These are phyloP conservation scores for Anthracocystis setariae DNA, from an alignment of 1,284 basidiomycete genomes.

Conservation along the genomic window DNA sequence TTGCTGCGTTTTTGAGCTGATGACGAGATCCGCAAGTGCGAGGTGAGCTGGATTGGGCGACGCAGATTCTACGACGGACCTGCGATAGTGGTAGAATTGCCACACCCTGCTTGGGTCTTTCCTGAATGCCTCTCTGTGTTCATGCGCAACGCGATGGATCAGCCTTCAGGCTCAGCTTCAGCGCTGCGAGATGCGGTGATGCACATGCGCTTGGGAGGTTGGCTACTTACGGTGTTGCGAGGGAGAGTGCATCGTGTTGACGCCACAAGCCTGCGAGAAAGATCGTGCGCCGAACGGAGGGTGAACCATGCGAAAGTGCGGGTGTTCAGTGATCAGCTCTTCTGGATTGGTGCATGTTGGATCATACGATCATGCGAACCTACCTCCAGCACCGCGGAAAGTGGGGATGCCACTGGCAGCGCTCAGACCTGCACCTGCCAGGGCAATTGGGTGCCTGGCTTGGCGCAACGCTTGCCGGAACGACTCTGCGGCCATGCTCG, in stretches of 20 bases:
- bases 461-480: conserved; percentile 66
- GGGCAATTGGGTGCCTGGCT: conserved; percentile 72
- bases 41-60: conserved; percentile 74
- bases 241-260: conserved; percentile 72
- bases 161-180: not conserved
- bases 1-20: conserved; percentile 1
- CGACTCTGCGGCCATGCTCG: conserved; percentile 22
- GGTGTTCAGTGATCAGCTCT: not conserved
- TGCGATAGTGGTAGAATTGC: conserved; percentile 76
- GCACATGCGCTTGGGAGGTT: not conserved
- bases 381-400: conserved; percentile 73
- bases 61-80: conserved; percentile 71
- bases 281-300: not conserved
- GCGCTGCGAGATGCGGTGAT: not conserved
- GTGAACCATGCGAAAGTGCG: not conserved
- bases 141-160: not conserved
- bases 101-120: conserved; percentile 73
- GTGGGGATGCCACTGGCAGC: conserved; percentile 73
- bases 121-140: conserved; percentile 70
- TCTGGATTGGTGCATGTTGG: not conserved
- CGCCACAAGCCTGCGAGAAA: conserved; percentile 71
- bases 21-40: conserved; percentile 71
- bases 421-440: conserved; percentile 76
- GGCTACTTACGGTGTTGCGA: conserved; percentile 72
- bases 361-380: not conserved